These are phyloP conservation scores for Brassica hybrid DNA, from an alignment of 441 rosid genomes.

Conservation along the genomic window DNA sequence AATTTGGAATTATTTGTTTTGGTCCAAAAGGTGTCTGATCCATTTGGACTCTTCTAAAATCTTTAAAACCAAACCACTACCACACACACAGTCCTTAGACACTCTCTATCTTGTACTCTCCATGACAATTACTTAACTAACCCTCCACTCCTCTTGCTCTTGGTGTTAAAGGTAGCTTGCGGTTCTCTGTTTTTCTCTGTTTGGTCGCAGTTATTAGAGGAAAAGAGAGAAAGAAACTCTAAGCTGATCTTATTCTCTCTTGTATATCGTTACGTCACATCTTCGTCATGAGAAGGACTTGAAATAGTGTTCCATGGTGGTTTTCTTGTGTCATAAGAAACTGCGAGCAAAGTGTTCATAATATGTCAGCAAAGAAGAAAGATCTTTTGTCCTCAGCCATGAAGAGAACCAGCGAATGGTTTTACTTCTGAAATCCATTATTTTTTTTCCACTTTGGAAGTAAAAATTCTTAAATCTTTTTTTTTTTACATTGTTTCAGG, in stretches of 20 bases:
- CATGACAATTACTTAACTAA: conserved; percentile 15
- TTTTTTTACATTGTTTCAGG: conserved; percentile 49
- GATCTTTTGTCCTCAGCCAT: conserved; percentile 83
- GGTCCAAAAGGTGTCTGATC: conserved; percentile 33
- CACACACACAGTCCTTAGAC: conserved; percentile 34
- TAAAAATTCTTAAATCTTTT: neutral
- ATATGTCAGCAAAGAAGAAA: conserved; percentile 71
- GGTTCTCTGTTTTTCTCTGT: conserved; percentile 30
- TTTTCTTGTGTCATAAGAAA: conserved; percentile 35
- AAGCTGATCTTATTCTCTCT: conserved; percentile 32
- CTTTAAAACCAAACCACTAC: conserved; percentile 32
- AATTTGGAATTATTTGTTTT: conserved; percentile 32
- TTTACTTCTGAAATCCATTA: conserved; percentile 8
- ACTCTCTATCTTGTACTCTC: conserved; percentile 38
- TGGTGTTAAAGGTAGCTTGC: conserved; percentile 28
- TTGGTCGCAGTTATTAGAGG: conserved; percentile 27
- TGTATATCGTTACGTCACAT: conserved; percentile 9
- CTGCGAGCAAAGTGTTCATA: conserved; percentile 38
- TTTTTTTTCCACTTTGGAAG: neutral
- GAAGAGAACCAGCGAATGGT: conserved; percentile 99
- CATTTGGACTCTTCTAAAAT: conserved; percentile 25
- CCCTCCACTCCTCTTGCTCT: conserved; percentile 24
- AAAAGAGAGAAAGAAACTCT: conserved; percentile 32
- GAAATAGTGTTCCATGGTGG: conserved; percentile 41
- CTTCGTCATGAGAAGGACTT: conserved; percentile 35